Evolutionary conservation across 306 rosid species (phyloP).

Genomic region (Corylus avellana): DNA sequence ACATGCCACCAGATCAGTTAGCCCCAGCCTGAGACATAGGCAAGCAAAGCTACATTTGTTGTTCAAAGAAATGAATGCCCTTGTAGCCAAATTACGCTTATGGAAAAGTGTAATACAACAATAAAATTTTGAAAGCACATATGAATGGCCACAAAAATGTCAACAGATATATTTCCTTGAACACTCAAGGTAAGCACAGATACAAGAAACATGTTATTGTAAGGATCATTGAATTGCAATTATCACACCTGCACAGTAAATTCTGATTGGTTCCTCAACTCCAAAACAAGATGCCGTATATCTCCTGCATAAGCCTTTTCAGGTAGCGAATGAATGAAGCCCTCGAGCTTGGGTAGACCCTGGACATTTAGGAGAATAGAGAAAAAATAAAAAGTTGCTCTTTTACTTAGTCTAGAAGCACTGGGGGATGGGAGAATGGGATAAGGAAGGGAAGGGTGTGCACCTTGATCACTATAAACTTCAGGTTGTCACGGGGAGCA

Average conservation of each 20-base stretch:
- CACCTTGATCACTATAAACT: slow-evolving; percentile 90
- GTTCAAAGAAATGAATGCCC: slow-evolving; percentile 10
- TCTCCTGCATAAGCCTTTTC: slow-evolving; percentile 79
- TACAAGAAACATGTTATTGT: background rate
- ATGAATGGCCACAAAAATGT: slow-evolving; percentile 7
- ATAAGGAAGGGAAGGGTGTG: slow-evolving; percentile 20
- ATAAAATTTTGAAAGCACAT: slow-evolving; percentile 4
- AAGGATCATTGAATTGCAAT: slow-evolving; percentile 21
- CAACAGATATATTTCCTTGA: slow-evolving; percentile 14
- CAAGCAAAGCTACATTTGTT: slow-evolving; percentile 19
- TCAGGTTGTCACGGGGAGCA: slow-evolving; percentile 54
- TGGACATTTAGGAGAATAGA: slow-evolving; percentile 36
- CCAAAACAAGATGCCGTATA: slow-evolving; percentile 67
- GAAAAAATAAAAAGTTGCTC: slow-evolving; percentile 8
- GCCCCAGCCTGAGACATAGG: slow-evolving; percentile 15
- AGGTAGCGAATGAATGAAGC: slow-evolving; percentile 65
- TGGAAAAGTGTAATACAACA: slow-evolving; percentile 15
- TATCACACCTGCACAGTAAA: slow-evolving; percentile 69
- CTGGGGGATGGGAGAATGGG: background rate
- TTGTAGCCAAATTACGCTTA: slow-evolving; percentile 3
- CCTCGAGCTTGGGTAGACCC: slow-evolving; percentile 90
- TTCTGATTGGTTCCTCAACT: slow-evolving; percentile 79
- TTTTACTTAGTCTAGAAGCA: slow-evolving; percentile 26
- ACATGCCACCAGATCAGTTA: slow-evolving; percentile 28
- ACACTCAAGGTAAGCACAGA: background rate